Conservation (phyloP, 371 early-diverging fungal species). For the Sporodiniella umbellata region DNA sequence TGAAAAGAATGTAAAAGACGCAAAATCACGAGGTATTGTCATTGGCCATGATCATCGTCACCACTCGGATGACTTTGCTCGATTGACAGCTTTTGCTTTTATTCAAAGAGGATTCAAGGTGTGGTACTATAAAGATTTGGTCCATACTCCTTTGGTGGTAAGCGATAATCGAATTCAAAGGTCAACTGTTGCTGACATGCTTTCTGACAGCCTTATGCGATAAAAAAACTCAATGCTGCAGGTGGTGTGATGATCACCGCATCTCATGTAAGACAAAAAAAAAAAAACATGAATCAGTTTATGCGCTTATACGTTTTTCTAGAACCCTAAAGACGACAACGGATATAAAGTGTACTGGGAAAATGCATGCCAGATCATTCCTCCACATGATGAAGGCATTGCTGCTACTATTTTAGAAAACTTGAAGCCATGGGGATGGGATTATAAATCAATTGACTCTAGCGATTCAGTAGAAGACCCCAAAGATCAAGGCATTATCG, state of each 20-base stretch:
- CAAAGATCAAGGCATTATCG: conserved; percentile 53
- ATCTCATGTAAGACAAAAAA: conserved; percentile 64
- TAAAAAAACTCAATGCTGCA: conserved; percentile 70
- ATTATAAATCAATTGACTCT: conserved; percentile 55
- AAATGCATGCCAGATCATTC: conserved; percentile 92
- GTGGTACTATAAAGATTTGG: conserved; percentile 70
- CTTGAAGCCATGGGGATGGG: conserved; percentile 79
- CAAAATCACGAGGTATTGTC: conserved; percentile 77
- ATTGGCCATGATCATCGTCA: conserved; percentile 95
- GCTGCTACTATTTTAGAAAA: conserved; percentile 70
- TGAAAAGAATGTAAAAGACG: conserved; percentile 49
- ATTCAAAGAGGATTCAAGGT: conserved; percentile 80
- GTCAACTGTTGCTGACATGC: background rate
- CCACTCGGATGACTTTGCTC: conserved; percentile 82
- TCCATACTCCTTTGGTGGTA: conserved; percentile 89
- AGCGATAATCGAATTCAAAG: background rate
- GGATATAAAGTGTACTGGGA: conserved; percentile 97
- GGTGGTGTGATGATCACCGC: conserved; percentile 98
- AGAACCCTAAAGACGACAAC: conserved; percentile 96
- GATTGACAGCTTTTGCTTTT: conserved; percentile 84
- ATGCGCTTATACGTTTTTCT: background rate
- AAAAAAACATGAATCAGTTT: background rate
- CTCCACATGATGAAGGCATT: conserved; percentile 86
- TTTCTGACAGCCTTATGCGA: conserved; percentile 69
- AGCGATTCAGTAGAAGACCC: conserved; percentile 51